Base-by-base conservation (phyloP, 805 yeast genomes). In the Diddensiella santjacobensis region DNA sequence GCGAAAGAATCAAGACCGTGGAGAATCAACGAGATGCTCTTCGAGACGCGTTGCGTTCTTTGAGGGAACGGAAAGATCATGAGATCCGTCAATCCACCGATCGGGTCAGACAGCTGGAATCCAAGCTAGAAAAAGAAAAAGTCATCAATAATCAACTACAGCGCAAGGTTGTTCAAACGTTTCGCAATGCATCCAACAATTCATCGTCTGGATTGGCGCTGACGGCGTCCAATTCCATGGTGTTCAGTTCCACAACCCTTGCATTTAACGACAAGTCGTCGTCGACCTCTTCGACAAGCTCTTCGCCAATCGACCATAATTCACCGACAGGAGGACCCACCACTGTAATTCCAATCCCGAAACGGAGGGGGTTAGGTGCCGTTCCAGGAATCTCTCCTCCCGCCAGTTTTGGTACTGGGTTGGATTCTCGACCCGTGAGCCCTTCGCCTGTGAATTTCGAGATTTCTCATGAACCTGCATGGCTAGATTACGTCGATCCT, bases 1-100 rank as follows among this genome's bases (percentile, higher is more conserved):
- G 66, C n/a, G 67, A 63, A 19, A 65, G 67, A 43, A 58, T 67
- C 46, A 58, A 56, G 42, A 53, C 58, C 2, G 63, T 66, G 20
- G 67, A 63, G 38, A 23, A 54, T 8, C 73, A 70, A 54, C 60
- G 73, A 22, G 61, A 61, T 33, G 73, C 68, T 10, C 57, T 70
- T 22, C 64, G 70, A 44, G 68, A 67, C 40, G 70, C 73, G 2
- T 52, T 70, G 22, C 62, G 72, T n/a, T 58, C 72, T 2, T 52
- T 70, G 45, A 57, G 69, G 11, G 71, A 67, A 45, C 63, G 71
- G 29, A 66, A 68, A 44, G 69, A 64, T 47, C 64, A 66, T 19
- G 72, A 70, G 46, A 59, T 62, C 36, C 49, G 58, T 22, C 60
- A 61, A 26, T 42, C 59, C 22, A 45, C 45, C 1, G 61, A 57